phyloP scores from a whole-genome alignment of 2,329 filamentous ascomycete genomes.

The Gliomastix tumulicola region DNA sequence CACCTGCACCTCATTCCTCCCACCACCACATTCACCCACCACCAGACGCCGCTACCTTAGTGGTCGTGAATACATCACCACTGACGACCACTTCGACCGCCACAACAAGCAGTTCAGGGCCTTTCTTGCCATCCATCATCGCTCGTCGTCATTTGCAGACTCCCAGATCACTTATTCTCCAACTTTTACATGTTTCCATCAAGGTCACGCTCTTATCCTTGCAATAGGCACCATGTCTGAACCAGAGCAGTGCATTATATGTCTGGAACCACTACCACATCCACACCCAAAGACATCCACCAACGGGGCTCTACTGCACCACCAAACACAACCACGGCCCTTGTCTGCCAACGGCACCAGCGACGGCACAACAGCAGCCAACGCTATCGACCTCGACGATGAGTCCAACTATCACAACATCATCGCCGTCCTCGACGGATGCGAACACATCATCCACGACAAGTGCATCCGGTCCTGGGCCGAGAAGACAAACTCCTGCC shows the following conservation, averaged over 20 bases:
- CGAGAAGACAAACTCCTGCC: conserved; percentile 94
- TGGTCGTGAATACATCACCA: no score
- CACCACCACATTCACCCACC: neutral
- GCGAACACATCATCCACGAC: conserved; percentile 89
- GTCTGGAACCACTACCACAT: conserved; percentile 51
- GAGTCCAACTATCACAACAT: conserved; percentile 29
- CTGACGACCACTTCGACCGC: no score
- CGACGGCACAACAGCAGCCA: conserved; percentile 12
- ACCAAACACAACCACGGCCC: no score
- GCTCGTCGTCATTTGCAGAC: neutral
- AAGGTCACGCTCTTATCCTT: conserved; percentile 23
- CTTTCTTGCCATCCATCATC: no score
- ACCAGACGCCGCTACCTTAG: neutral
- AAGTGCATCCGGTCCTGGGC: conserved; percentile 91
- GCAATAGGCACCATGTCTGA: conserved; percentile 39
- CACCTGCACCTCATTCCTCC: neutral
- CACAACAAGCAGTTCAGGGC: no score
- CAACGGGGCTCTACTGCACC: neutral
- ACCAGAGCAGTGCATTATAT: conserved; percentile 64
- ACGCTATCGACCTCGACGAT: conserved; percentile 12
- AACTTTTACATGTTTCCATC: conserved; percentile 42
- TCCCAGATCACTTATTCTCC: neutral
- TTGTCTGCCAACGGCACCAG: conserved; percentile 8
- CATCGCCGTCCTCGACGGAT: conserved; percentile 61
- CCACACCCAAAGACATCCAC: conserved; percentile 13